These are phyloP conservation scores for Botrytis squamosa DNA, from an alignment of 2,329 filamentous ascomycete genomes.

Conservation along the genomic window DNA sequence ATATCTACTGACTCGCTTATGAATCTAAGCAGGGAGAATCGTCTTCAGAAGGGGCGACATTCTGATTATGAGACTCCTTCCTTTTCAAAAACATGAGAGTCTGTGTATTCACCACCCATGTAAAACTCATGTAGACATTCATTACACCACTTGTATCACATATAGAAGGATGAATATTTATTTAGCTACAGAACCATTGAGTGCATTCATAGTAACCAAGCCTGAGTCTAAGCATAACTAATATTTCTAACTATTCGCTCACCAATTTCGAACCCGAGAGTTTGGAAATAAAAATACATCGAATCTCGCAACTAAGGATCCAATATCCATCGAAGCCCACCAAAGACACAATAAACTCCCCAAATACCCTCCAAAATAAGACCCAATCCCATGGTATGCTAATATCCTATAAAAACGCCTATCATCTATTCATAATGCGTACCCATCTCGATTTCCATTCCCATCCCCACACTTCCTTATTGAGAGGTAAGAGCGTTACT, in stretches of 20 bases:
- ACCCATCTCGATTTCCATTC: neutral
- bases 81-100: neutral
- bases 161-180: neutral
- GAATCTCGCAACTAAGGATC: neutral
- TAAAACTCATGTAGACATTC: neutral
- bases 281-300: slow-evolving; percentile 4
- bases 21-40: neutral
- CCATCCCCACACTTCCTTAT: neutral
- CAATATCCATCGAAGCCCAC: neutral
- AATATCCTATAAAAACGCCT: slow-evolving; percentile 18
- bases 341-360: neutral
- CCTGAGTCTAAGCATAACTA: neutral
- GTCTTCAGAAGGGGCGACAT: neutral
- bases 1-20: neutral
- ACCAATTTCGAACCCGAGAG: neutral
- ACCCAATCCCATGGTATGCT: neutral
- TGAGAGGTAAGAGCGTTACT: slow-evolving; percentile 78
- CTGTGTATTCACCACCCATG: neutral
- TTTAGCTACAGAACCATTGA: neutral
- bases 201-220: neutral
- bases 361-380: neutral
- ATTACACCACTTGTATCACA: neutral
- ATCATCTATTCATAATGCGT: slow-evolving; percentile 18
- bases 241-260: neutral
- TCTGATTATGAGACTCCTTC: neutral